Percentiles rank a stretch among this genome's conserved stretches.
Conservation (phyloP, 306 rosid species). For the Medicago arabica region DNA sequence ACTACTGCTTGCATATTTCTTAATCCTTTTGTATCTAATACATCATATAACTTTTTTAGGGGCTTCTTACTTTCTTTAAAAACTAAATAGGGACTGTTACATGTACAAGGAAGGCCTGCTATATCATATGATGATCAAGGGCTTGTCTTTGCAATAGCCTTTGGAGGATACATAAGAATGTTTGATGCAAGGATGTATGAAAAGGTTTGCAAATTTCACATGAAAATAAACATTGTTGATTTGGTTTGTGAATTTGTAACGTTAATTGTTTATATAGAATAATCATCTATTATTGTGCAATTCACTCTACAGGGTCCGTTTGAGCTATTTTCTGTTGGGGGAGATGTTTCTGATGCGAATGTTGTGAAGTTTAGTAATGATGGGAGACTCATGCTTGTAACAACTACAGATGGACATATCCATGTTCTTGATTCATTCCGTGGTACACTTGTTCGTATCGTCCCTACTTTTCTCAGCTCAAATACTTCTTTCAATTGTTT, state of each 20-base stretch:
- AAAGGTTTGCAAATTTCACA: constrained; percentile 62
- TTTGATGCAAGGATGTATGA: constrained; percentile 91
- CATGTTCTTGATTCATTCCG: constrained; percentile 95
- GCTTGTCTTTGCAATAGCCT: constrained; percentile 86
- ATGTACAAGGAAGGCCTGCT: constrained; percentile 97
- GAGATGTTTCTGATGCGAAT: constrained; percentile 92
- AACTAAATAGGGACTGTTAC: constrained; percentile 76
- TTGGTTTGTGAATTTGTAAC: constrained; percentile 35
- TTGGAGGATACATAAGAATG: constrained; percentile 88
- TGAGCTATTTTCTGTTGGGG: constrained; percentile 88
- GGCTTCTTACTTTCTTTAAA: constrained; percentile 38
- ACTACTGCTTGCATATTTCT: constrained; percentile 30
- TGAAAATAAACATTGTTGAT: constrained; percentile 1
- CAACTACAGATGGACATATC: constrained; percentile 85
- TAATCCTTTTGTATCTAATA: constrained; percentile 30
- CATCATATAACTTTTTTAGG: constrained; percentile 36
- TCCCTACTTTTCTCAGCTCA: constrained; percentile 14
- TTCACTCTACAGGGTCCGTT: constrained; percentile 80
- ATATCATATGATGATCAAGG: constrained; percentile 95
- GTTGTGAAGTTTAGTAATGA: constrained; percentile 93
- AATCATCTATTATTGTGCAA: constrained; percentile 38
- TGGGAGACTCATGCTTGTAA: constrained; percentile 88
- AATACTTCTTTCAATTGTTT: constrained; percentile 23
- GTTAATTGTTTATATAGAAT: constrained; percentile 12
- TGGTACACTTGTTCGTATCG: constrained; percentile 81